A percentile compares a stretch with the other conserved stretches of the same genome.
phyloP scores from a whole-genome alignment of 371 early-diverging fungal species.

The Lichtheimia ramosa region DNA sequence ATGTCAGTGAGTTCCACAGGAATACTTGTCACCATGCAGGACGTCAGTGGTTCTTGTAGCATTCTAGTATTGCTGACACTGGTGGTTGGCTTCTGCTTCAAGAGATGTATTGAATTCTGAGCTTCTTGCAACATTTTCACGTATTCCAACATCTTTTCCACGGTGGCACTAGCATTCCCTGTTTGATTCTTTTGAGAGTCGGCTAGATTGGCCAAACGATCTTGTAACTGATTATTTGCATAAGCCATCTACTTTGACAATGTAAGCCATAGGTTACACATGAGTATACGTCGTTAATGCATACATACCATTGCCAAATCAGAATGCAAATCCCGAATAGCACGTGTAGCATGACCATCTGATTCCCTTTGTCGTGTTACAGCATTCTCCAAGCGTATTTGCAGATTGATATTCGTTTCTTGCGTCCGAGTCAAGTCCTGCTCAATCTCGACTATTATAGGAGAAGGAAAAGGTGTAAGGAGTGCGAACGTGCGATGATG shows the following conservation, averaged over 20 bases:
- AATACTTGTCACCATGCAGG: not conserved
- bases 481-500: not conserved
- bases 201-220: conserved; percentile 26
- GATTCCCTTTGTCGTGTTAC: conserved; percentile 56
- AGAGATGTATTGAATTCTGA: conserved; percentile 27
- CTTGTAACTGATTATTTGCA: conserved; percentile 27
- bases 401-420: conserved; percentile 61
- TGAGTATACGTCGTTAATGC: not conserved
- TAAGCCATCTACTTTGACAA: conserved; percentile 25
- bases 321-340: conserved; percentile 56
- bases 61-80: conserved; percentile 5
- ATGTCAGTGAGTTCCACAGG: not conserved
- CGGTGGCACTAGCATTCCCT: conserved; percentile 25
- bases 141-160: conserved; percentile 33
- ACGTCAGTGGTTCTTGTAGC: not conserved
- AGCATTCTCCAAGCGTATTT: conserved; percentile 54
- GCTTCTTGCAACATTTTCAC: conserved; percentile 37
- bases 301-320: conserved; percentile 52
- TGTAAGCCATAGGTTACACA: not conserved
- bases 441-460: conserved; percentile 50
- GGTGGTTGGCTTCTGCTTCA: not conserved
- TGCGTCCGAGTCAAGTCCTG: conserved; percentile 56
- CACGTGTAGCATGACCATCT: conserved; percentile 54
- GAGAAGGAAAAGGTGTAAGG: conserved; percentile 5
- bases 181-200: conserved; percentile 24